Evolutionary conservation across 345 rosid genomes (phyloP).

Genomic region (Reutealis trisperma): DNA sequence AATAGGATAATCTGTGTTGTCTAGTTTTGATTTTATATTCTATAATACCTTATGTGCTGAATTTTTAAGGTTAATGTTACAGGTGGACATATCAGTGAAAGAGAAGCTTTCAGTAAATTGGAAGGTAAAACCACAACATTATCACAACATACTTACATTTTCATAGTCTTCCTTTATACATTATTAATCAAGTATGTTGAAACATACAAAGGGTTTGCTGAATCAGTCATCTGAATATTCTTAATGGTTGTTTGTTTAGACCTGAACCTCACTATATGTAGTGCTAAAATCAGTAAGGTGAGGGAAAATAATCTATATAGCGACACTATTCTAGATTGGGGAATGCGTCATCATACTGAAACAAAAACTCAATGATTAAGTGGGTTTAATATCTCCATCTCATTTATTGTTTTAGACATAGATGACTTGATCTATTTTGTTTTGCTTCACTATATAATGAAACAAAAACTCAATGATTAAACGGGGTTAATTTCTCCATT

Average conservation of each 20-base stretch:
- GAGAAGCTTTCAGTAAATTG: conserved; percentile 42
- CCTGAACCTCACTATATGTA: neutral
- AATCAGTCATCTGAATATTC: neutral
- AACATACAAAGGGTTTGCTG: neutral
- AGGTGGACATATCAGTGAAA: conserved; percentile 42
- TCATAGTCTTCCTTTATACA: neutral
- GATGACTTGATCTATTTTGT: too few species aligned
- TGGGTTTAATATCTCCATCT: neutral
- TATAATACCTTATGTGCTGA: neutral
- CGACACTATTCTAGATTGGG: neutral
- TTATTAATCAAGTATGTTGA: neutral
- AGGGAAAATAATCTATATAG: too few species aligned
- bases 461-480: neutral
- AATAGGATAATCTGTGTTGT: neutral
- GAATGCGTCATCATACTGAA: neutral
- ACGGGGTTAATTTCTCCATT: neutral
- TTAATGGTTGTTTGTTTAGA: neutral
- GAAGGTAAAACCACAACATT: conserved; percentile 43
- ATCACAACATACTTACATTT: neutral
- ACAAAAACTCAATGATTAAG: neutral
- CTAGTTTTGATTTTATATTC: conserved; percentile 2
- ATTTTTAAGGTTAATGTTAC: conserved; percentile 20
- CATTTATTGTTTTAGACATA: too few species aligned
- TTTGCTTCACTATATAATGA: too few species aligned
- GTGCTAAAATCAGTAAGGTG: too few species aligned